Conservation (phyloP, 2,329 filamentous ascomycete genomes). For the Cadophora sp. region DNA sequence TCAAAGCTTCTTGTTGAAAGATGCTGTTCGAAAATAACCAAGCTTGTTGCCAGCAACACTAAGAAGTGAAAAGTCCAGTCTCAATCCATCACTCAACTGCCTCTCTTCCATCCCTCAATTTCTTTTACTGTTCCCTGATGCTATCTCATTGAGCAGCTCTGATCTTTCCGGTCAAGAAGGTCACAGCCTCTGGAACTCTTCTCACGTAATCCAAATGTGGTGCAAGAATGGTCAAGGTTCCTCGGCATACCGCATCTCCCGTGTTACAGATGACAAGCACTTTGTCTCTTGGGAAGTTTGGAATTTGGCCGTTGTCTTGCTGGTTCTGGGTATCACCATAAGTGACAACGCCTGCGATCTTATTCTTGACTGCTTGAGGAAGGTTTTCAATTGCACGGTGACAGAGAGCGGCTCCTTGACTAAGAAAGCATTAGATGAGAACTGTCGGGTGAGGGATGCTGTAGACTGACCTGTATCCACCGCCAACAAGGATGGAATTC, state of each 20-base stretch:
- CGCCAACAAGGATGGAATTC: conserved; percentile 46
- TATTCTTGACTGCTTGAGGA: conserved; percentile 32
- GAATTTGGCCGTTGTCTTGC: conserved; percentile 46
- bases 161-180: conserved; percentile 40
- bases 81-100: neutral
- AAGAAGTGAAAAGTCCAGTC: conserved; percentile 2
- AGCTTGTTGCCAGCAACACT: conserved; percentile 8
- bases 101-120: neutral
- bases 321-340: conserved; percentile 50
- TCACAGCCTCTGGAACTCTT: conserved; percentile 45
- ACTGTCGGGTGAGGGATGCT: neutral
- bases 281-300: conserved; percentile 42
- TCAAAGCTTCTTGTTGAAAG: conserved; percentile 2
- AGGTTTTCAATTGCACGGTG: conserved; percentile 48
- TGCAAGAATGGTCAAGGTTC: conserved; percentile 49
- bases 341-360: conserved; percentile 48
- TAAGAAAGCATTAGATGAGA: conserved; percentile 29
- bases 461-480: conserved; percentile 42
- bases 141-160: neutral
- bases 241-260: conserved; percentile 57
- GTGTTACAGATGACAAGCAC: conserved; percentile 53
- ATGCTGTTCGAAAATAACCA: neutral
- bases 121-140: neutral
- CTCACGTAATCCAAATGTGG: conserved; percentile 48
- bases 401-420: conserved; percentile 51